Evolutionary conservation across 768 basidiomycete species (phyloP).

Genomic region (Antrodiella citrinella): DNA sequence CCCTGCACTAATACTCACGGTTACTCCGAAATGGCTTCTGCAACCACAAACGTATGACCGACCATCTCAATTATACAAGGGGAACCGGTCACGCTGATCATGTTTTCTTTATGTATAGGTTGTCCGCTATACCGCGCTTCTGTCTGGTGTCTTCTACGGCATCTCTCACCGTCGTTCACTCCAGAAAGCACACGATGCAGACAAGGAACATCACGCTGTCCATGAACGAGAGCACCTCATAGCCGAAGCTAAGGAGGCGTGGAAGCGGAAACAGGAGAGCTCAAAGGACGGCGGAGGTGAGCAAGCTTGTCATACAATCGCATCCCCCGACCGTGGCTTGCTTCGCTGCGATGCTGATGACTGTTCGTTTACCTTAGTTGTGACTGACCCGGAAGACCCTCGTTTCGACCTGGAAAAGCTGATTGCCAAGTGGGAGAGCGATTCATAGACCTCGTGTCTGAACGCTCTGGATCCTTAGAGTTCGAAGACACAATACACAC

Average conservation of each 20-base stretch:
- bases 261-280: conserved; percentile 67
- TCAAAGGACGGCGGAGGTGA: conserved; percentile 48
- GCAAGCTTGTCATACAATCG: conserved; percentile 23
- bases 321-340: not conserved
- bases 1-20: conserved; percentile 4
- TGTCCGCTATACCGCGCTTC: conserved; percentile 87
- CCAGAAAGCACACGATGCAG: conserved; percentile 70
- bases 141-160: conserved; percentile 84
- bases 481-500: not conserved
- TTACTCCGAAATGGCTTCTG: conserved; percentile 47
- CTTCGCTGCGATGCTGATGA: conserved; percentile 1
- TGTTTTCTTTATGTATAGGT: conserved; percentile 36
- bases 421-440: conserved; percentile 65
- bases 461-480: not conserved
- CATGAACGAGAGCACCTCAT: conserved; percentile 73
- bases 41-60: conserved; percentile 67
- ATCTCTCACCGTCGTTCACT: conserved; percentile 87
- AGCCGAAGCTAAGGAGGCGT: conserved; percentile 83
- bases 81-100: not conserved
- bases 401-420: conserved; percentile 95
- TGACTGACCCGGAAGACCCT: conserved; percentile 92
- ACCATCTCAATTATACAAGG: not conserved
- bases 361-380: conserved; percentile 39
- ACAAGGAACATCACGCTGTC: conserved; percentile 65
- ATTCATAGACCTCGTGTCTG: conserved; percentile 24